A percentile compares a stretch with the other conserved stretches of the same genome.
Conservation (phyloP, 176 grass and related monocot genomes). For the Carex kokanica region DNA sequence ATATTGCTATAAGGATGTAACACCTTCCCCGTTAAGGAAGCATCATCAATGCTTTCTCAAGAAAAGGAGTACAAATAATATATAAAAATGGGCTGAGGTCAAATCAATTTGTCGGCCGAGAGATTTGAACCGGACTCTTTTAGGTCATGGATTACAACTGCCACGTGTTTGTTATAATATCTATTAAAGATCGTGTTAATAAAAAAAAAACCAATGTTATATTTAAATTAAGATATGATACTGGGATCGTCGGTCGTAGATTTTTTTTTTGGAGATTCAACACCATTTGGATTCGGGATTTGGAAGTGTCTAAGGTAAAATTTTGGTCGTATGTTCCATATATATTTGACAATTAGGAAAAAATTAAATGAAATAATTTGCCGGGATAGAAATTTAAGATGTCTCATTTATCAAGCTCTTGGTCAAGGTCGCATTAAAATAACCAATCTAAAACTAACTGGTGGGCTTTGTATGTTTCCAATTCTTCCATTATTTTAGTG, state of each 20-base stretch:
- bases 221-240: too few species aligned
- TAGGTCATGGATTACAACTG: background rate
- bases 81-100: background rate
- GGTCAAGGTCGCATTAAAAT: background rate
- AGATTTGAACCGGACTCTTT: background rate
- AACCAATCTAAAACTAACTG: background rate
- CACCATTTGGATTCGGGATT: background rate
- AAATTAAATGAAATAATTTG: background rate
- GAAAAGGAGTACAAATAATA: background rate
- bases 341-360: background rate
- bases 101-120: background rate
- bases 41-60: background rate
- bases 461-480: background rate
- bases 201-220: too few species aligned
- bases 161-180: background rate
- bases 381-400: background rate
- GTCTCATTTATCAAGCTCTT: background rate
- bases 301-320: background rate
- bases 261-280: too few species aligned
- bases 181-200: background rate
- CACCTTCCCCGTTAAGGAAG: background rate
- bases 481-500: background rate
- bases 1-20: background rate
- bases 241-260: too few species aligned
- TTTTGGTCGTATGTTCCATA: background rate